A percentile compares a stretch with the other conserved stretches of the same genome.
Conservation (phyloP, 345 rosid genomes). For the Pistacia atlantica region DNA sequence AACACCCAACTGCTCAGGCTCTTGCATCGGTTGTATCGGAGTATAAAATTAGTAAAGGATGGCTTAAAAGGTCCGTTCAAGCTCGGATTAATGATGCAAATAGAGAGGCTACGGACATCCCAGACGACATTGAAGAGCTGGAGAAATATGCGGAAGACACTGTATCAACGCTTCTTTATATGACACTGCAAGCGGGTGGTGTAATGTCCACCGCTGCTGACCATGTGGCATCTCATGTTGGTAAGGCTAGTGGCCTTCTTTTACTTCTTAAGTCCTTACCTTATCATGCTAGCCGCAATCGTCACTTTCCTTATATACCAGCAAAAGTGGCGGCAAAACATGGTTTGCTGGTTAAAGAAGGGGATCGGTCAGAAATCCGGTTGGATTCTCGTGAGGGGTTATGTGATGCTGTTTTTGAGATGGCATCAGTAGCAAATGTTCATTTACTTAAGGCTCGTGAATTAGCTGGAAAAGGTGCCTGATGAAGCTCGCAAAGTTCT, state of each 20-base stretch:
- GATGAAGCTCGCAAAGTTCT: constrained; percentile 73
- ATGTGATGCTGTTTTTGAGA: constrained; percentile 71
- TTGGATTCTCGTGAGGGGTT: constrained; percentile 68
- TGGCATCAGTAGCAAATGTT: constrained; percentile 82
- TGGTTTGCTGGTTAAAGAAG: constrained; percentile 63
- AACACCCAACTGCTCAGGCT: constrained; percentile 82
- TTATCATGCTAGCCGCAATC: constrained; percentile 65
- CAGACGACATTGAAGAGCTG: constrained; percentile 64
- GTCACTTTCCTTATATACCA: constrained; percentile 55
- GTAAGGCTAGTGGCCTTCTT: constrained; percentile 91
- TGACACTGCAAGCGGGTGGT: constrained; percentile 89
- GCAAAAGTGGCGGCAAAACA: constrained; percentile 69
- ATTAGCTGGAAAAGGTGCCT: constrained; percentile 60
- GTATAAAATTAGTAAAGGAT: constrained; percentile 66
- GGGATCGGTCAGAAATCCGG: constrained; percentile 57
- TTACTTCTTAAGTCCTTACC: constrained; percentile 77
- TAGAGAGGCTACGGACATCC: constrained; percentile 65
- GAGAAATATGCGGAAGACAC: constrained; percentile 93
- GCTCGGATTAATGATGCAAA: constrained; percentile 81
- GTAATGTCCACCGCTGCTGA: constrained; percentile 75
- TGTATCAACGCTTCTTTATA: constrained; percentile 71
- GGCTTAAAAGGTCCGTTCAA: constrained; percentile 86
- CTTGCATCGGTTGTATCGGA: constrained; percentile 73
- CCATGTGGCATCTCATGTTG: constrained; percentile 92
- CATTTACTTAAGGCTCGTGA: constrained; percentile 87